Conservation (phyloP, 805 yeast species). For the Wickerhamomyces sydowiorum region DNA sequence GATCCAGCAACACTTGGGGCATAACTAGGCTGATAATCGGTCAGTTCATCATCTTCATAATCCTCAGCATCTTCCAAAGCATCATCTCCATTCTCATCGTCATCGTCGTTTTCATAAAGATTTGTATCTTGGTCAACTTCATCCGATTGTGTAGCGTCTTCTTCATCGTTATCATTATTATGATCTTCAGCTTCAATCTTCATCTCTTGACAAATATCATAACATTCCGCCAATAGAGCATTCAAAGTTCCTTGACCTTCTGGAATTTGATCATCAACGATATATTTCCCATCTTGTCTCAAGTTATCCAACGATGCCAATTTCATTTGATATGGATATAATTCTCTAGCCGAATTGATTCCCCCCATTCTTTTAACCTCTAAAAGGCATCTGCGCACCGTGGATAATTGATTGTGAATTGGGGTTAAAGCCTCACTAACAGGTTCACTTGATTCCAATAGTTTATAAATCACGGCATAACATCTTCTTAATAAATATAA, state of each 20-base stretch:
- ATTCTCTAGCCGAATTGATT: constrained; percentile 75
- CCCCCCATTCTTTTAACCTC: constrained; percentile 95
- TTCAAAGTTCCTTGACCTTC: constrained; percentile 97
- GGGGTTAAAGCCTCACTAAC: constrained; percentile 92
- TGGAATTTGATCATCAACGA: constrained; percentile 83
- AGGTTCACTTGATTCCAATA: constrained; percentile 90
- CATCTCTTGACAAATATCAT: constrained; percentile 87
- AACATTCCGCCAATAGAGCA: constrained; percentile 88
- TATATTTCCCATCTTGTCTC: constrained; percentile 87
- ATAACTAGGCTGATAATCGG: constrained; percentile 20
- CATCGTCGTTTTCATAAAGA: constrained; percentile 18
- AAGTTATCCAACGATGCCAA: constrained; percentile 83
- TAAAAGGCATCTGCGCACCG: constrained; percentile 83
- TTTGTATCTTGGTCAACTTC: constrained; percentile 12
- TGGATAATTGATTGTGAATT: constrained; percentile 85
- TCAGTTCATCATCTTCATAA: constrained; percentile 30
- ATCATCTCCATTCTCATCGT: constrained; percentile 29
- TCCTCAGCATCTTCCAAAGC: constrained; percentile 22
- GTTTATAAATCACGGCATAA: constrained; percentile 83
- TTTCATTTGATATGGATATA: constrained; percentile 95
- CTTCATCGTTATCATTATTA: constrained; percentile 20
- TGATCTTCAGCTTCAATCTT: constrained; percentile 76
- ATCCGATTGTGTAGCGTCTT: constrained; percentile 25
- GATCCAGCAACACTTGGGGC: constrained; percentile 19
- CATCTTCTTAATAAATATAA: constrained; percentile 83